Conservation (phyloP, 1,284 basidiomycete genomes). For the Baeospora myosura region DNA sequence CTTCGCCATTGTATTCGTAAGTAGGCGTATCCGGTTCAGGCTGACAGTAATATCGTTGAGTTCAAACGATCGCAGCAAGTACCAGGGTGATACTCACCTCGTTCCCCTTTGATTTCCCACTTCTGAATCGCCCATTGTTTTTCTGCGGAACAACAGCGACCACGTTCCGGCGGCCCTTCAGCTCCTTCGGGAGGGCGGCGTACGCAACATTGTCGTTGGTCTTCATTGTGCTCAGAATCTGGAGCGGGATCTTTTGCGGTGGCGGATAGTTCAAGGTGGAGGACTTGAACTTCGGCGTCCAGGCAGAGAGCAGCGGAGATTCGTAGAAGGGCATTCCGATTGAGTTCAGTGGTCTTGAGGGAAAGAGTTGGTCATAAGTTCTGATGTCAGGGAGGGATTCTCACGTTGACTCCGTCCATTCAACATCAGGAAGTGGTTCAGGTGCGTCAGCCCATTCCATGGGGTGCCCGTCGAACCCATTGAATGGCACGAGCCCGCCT, state of each 20-base stretch:
- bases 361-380: constrained; percentile 6
- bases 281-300: constrained; percentile 52
- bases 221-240: constrained; percentile 74
- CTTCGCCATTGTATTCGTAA: constrained; percentile 42
- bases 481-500: constrained; percentile 59
- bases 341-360: constrained; percentile 78
- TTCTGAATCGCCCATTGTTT: constrained; percentile 70
- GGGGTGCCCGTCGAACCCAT: constrained; percentile 80
- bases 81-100: constrained; percentile 30
- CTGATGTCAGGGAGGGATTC: constrained; percentile 18
- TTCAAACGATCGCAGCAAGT: constrained; percentile 1
- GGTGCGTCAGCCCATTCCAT: constrained; percentile 80
- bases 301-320: constrained; percentile 72
- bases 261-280: constrained; percentile 46
- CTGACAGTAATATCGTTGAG: constrained; percentile 27
- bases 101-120: constrained; percentile 54
- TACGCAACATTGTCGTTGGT: constrained; percentile 87
- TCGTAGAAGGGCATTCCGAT: constrained; percentile 90
- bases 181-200: constrained; percentile 76
- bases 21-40: constrained; percentile 41
- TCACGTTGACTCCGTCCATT: constrained; percentile 80
- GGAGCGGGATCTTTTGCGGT: constrained; percentile 71
- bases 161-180: constrained; percentile 78
- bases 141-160: constrained; percentile 43
- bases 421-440: constrained; percentile 62